Evolutionary conservation across 805 yeast species (phyloP).

Genomic region (Spathaspora sp.): DNA sequence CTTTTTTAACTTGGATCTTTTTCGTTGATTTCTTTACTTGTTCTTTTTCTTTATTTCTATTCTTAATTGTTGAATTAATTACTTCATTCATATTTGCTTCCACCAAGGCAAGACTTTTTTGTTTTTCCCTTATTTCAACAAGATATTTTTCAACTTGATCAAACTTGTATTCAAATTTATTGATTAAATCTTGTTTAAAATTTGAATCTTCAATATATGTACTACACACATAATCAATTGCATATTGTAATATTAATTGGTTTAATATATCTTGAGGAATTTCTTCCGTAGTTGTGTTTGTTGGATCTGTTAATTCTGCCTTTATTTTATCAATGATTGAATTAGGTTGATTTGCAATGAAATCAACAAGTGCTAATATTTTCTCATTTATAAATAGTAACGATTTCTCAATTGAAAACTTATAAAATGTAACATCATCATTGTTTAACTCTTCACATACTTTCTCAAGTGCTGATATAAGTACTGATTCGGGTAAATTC

Average conservation of each 20-base stretch:
- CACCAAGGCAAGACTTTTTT: conserved; percentile 20
- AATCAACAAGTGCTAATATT: conserved; percentile 24
- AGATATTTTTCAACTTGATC: conserved; percentile 15
- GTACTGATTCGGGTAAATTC: conserved; percentile 17
- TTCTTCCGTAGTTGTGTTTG: conserved; percentile 15
- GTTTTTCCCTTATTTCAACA: conserved; percentile 12
- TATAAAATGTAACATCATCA: conserved; percentile 33
- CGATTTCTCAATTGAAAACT: conserved; percentile 38
- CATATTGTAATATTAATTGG: conserved; percentile 28
- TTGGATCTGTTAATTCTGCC: conserved; percentile 15
- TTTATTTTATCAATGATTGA: conserved; percentile 15
- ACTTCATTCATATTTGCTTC: conserved; percentile 24
- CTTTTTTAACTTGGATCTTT: conserved; percentile 33
- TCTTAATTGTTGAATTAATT: conserved; percentile 14
- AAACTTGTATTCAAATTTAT: conserved; percentile 17
- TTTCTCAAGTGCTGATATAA: conserved; percentile 18
- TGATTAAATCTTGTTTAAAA: conserved; percentile 20
- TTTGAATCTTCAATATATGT: conserved; percentile 32
- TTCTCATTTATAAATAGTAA: conserved; percentile 34
- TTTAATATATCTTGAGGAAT: conserved; percentile 5
- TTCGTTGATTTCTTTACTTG: conserved; percentile 13
- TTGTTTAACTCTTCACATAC: conserved; percentile 32
- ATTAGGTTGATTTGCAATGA: conserved; percentile 8
- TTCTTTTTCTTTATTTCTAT: conserved; percentile 19
- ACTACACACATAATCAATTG: conserved; percentile 46